Evolutionary conservation across 2,329 filamentous ascomycete species (phyloP).

Genomic region (Clonostachys byssicola): DNA sequence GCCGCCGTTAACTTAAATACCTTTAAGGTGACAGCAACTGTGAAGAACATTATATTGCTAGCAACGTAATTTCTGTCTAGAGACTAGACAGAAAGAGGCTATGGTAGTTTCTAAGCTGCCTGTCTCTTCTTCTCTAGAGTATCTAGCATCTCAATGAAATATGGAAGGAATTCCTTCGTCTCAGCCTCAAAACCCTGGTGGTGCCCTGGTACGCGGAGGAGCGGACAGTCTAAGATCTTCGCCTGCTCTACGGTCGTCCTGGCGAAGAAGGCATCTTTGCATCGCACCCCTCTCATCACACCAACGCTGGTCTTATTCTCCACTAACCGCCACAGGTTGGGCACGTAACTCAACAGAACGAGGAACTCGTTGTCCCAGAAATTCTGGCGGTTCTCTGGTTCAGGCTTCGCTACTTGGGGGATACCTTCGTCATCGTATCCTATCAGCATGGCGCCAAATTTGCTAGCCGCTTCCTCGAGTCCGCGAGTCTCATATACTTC

Average conservation of each 20-base stretch:
- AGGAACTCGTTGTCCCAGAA: constrained; percentile 22
- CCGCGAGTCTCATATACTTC: constrained; percentile 13
- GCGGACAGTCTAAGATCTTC: constrained; percentile 16
- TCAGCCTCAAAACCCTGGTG: constrained; percentile 23
- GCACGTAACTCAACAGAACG: constrained; percentile 9
- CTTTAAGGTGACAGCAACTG: too few species aligned
- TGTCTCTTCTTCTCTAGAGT: not conserved
- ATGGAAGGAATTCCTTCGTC: constrained; percentile 15
- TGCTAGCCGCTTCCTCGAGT: constrained; percentile 6
- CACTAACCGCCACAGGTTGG: constrained; percentile 15
- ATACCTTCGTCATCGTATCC: constrained; percentile 18
- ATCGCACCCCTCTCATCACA: constrained; percentile 15
- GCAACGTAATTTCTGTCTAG: too few species aligned
- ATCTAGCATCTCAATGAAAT: constrained; percentile 15
- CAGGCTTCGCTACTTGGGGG: constrained; percentile 7
- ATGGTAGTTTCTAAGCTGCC: too few species aligned
- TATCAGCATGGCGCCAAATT: constrained; percentile 11
- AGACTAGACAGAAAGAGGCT: too few species aligned
- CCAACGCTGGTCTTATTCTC: constrained; percentile 17
- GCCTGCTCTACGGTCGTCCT: constrained; percentile 16
- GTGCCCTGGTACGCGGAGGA: constrained; percentile 16
- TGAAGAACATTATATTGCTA: too few species aligned
- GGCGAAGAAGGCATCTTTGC: constrained; percentile 19
- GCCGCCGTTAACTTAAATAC: too few species aligned
- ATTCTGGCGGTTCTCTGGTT: constrained; percentile 13